These are phyloP conservation scores for Ceriops zippeliana DNA, from an alignment of 345 rosid species.

Conservation along the genomic window DNA sequence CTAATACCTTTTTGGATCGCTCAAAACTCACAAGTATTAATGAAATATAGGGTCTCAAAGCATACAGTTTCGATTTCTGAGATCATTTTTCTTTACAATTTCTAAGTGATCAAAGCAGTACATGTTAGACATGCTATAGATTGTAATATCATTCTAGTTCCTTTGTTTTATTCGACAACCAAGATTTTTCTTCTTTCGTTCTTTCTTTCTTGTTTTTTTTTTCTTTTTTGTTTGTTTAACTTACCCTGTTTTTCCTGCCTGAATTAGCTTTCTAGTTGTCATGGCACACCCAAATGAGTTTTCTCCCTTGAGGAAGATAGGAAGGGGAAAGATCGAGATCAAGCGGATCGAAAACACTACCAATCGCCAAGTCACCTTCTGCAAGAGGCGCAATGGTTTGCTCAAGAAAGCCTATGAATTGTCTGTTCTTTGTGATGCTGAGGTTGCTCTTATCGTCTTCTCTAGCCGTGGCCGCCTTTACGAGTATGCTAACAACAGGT, in stretches of 20 bases:
- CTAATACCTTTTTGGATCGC: background rate
- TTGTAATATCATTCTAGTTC: background rate
- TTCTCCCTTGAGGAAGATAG: slow-evolving; percentile 68
- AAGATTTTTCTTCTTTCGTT: background rate
- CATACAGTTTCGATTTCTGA: background rate
- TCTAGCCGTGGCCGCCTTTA: slow-evolving; percentile 98
- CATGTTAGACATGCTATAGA: background rate
- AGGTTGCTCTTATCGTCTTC: slow-evolving; percentile 89
- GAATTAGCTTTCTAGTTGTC: background rate
- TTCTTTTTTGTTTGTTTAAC: background rate
- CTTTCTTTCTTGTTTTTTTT: background rate
- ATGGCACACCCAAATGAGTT: slow-evolving; percentile 42
- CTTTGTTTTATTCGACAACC: no score
- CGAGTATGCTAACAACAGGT: slow-evolving; percentile 97
- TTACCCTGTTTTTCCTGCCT: background rate
- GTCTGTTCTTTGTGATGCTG: slow-evolving; percentile 88
- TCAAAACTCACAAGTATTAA: background rate
- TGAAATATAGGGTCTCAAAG: background rate
- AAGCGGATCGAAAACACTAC: slow-evolving; percentile 99
- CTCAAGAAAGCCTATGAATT: slow-evolving; percentile 95
- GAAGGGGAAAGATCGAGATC: slow-evolving; percentile 99
- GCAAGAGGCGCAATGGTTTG: slow-evolving; percentile 91
- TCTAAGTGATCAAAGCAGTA: background rate
- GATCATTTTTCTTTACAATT: no score
- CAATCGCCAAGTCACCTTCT: slow-evolving; percentile 95